A percentile compares a stretch with the other conserved stretches of the same genome.
Evolutionary conservation across 306 rosid genomes (phyloP).

Genomic region (Delonix regia): DNA sequence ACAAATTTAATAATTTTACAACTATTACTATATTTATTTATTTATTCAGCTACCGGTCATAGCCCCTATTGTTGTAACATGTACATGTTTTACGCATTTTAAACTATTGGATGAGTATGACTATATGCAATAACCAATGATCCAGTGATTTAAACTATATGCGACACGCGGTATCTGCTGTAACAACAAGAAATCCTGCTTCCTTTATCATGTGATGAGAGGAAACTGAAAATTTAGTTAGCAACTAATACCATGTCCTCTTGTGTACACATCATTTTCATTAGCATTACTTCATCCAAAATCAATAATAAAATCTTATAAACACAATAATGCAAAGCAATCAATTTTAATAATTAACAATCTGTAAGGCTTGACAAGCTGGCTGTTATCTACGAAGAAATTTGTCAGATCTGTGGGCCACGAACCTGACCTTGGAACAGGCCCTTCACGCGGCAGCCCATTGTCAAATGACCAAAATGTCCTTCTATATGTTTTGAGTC

Average conservation of each 20-base stretch:
- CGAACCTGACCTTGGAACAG: conserved; percentile 26
- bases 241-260: neutral
- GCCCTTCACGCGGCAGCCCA: conserved; percentile 56
- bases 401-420: conserved; percentile 8
- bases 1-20: no score
- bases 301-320: neutral
- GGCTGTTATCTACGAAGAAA: neutral
- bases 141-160: no score
- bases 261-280: neutral
- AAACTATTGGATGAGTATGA: no score
- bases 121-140: no score
- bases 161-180: no score
- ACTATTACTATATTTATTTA: no score
- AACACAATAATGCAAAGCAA: neutral
- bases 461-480: neutral
- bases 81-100: no score
- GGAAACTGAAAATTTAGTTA: neutral
- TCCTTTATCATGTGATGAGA: no score
- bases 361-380: neutral
- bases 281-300: neutral
- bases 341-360: neutral
- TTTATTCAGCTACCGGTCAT: no score
- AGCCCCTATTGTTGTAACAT: no score
- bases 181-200: no score
- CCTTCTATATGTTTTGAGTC: neutral